Evolutionary conservation across 2,329 filamentous ascomycete species (phyloP), one percentile per base, ranked within the genome.

Genomic region (Verticillium tricorpus): DNA sequence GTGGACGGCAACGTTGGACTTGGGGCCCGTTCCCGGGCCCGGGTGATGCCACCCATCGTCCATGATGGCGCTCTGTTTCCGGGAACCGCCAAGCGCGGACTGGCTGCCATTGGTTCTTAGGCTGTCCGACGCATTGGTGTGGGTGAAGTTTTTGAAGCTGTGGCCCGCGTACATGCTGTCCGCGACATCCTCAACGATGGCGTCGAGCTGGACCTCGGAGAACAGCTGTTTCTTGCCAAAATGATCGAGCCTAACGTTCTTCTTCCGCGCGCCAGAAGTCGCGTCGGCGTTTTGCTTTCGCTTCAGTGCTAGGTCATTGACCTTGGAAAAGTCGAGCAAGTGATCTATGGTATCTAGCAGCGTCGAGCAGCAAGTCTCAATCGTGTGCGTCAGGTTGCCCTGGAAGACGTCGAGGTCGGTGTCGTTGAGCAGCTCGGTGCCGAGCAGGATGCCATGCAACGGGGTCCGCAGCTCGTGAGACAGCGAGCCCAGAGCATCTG

Each of bases 1-100:
- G 84, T 74, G 31, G 87, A 77, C 11, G 63, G 64, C 32, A 65
- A 91, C 84, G 52, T 84, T 87, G 39, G 91, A 72, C 0, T 89
- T 89, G 0, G 91, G 76, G 0, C 88, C 88, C 0, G 84, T 84
- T 0, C 88, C 88, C 0, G 83, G 80, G 0, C 34, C 1, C 14
- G 9, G 9, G 34, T 35, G 9, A 14, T 35, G 34, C 34, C 34
- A 35, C 34, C 14, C 9, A 14, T 11, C 34, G 34, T 35, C 34
- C 34, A 35, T 35, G 9, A 9, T 35, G 5, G 34, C 7, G 14
- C 34, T 14, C 34, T 35, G 34, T 11, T 35, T 35, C 34, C 14
- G 34, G 34, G 14, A 35, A 11, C 9, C 14, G 34, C 14, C 34
- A 3, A 8, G 34, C 34, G 34, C 11, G 34, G 14, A 35, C 34